phyloP scores from a whole-genome alignment of 768 basidiomycete species.

The Naganishia onofrii region DNA sequence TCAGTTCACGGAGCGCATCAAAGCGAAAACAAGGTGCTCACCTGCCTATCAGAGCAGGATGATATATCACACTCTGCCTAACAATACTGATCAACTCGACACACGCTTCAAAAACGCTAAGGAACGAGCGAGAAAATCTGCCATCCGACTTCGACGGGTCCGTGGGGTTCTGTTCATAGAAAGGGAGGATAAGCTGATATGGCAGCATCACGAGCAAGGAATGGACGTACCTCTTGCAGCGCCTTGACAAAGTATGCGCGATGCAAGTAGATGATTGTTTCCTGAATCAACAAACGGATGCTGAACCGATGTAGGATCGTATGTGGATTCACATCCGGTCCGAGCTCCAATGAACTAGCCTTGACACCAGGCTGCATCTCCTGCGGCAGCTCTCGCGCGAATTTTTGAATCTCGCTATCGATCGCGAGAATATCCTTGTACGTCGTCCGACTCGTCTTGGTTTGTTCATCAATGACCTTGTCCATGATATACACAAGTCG shows the following conservation, averaged over 20 bases:
- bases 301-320: conserved; percentile 45
- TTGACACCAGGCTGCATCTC: conserved; percentile 38
- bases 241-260: conserved; percentile 47
- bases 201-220: background rate
- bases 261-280: conserved; percentile 46
- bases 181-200: background rate
- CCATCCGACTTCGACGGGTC: conserved; percentile 41
- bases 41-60: conserved; percentile 45
- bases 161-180: conserved; percentile 31
- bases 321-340: conserved; percentile 45
- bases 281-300: conserved; percentile 46
- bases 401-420: conserved; percentile 43
- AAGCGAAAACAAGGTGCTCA: conserved; percentile 6
- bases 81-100: conserved; percentile 50
- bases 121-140: conserved; percentile 34
- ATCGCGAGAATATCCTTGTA: conserved; percentile 40
- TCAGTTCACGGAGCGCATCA: background rate
- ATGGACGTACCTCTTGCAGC: conserved; percentile 34
- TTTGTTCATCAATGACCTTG: conserved; percentile 49
- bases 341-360: conserved; percentile 41
- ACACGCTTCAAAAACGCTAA: conserved; percentile 45
- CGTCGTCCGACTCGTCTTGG: conserved; percentile 39
- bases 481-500: conserved; percentile 42
- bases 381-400: conserved; percentile 42
- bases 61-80: conserved; percentile 47